Evolutionary conservation across 2,329 filamentous ascomycete species (phyloP), one percentile per base, ranked within the genome.

Genomic region (Elsinoe fawcettii): DNA sequence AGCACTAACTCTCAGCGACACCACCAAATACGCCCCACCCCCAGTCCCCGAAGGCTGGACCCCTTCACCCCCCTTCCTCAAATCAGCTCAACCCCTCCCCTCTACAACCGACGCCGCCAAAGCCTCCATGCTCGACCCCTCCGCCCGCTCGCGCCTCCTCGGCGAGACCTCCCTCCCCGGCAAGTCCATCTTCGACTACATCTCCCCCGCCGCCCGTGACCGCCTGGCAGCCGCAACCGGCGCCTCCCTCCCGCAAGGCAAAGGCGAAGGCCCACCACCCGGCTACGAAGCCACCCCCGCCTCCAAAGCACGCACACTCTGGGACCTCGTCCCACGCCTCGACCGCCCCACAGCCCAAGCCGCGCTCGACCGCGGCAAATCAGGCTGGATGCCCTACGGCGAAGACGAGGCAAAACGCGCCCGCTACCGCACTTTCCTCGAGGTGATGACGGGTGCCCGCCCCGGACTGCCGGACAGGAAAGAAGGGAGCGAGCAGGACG

Each of bases 171-270:
- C 83, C 34, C 75, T 97, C 0, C 91, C 91, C 0, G 89, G 90
- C 0, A 96, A 97, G 73, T 97, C 93, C 0, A 85, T 99, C 2
- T 99, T 97, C 69, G 91, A 97, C 71, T 99, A 88, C 70, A 80
- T 99, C 62, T 88, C 88, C 0, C 78, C 88, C 0, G 80, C 87
- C 32, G 83, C 88, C 2, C 84, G 93, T 60, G 86, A 92, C 54
- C 83, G 85, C 23, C 80, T 99, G 44, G 90, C 80, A 2, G 78
- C 82, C 9, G 84, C 84, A 1, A 90, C 89, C 2, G 91, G 91
- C 1, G 72, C 73, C 2, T 82, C 92, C 66, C 80, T 99, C 2
- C 93, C 93, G 0, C 82, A 83, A 6, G 93, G 86, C 0, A 75
- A 85, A 1, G 84, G 88, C 55, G 88, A 96, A 72, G 77, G 86